These are phyloP conservation scores for Fusarium clavum DNA, from an alignment of 2,329 filamentous ascomycete genomes.

Conservation along the genomic window DNA sequence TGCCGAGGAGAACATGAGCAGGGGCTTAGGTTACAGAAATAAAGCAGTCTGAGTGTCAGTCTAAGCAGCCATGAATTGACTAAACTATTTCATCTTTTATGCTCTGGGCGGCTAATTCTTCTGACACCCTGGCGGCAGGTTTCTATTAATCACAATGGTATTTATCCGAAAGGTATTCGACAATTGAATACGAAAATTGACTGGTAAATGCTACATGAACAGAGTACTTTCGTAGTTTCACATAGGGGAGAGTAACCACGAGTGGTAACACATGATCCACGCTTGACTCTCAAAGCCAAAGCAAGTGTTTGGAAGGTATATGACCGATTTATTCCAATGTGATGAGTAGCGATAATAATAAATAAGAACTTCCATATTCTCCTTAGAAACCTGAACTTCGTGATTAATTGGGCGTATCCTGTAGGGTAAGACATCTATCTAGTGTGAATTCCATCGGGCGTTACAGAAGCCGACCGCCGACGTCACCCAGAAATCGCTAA, in stretches of 20 bases:
- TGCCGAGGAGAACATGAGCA: slow-evolving; percentile 1
- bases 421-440: slow-evolving; percentile 2
- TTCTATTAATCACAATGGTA: background rate
- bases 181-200: background rate
- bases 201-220: background rate
- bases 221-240: background rate
- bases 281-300: background rate
- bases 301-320: background rate
- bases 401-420: background rate
- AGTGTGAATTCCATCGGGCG: slow-evolving; percentile 20
- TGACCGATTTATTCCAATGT: background rate
- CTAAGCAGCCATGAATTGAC: too few species aligned
- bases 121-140: too few species aligned
- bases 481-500: slow-evolving; percentile 43
- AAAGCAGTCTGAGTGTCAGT: too few species aligned
- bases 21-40: too few species aligned
- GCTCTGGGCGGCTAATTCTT: too few species aligned
- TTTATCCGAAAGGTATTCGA: background rate
- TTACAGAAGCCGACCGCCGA: slow-evolving; percentile 42
- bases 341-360: background rate
- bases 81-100: too few species aligned
- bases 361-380: background rate
- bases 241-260: background rate
- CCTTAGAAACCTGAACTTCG: background rate
- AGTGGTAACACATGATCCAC: background rate